phyloP scores from a whole-genome alignment of 2,329 filamentous ascomycete species.

The Thermochaetoides dissita region DNA sequence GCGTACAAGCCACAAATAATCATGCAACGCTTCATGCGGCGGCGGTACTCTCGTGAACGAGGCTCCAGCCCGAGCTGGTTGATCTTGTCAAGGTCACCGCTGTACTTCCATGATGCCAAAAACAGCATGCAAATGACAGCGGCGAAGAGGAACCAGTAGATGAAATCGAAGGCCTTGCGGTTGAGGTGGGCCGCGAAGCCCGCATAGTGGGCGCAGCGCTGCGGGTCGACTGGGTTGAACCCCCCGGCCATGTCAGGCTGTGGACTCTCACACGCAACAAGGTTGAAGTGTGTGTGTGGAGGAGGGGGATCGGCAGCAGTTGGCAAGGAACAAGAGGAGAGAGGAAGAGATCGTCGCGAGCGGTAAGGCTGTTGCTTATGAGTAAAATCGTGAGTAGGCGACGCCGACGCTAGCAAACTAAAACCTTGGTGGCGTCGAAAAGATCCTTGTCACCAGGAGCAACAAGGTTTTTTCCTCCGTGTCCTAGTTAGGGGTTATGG shows the following conservation, averaged over 20 bases:
- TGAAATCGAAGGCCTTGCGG: slow-evolving; percentile 22
- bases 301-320: background rate
- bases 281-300: background rate
- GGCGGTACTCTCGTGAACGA: slow-evolving; percentile 22
- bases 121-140: slow-evolving; percentile 25
- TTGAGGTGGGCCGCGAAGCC: slow-evolving; percentile 23
- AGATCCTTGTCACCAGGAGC: no score
- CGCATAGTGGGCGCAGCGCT: slow-evolving; percentile 26
- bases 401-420: no score
- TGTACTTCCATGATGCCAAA: slow-evolving; percentile 22
- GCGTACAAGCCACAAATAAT: slow-evolving; percentile 31
- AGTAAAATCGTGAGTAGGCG: no score
- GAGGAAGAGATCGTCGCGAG: no score
- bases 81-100: slow-evolving; percentile 21
- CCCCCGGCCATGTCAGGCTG: slow-evolving; percentile 21
- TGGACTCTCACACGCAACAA: background rate
- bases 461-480: no score
- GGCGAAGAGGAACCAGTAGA: slow-evolving; percentile 29
- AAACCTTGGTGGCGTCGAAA: no score
- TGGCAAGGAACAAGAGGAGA: background rate
- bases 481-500: no score
- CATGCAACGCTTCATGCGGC: slow-evolving; percentile 27
- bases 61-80: slow-evolving; percentile 5
- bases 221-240: slow-evolving; percentile 20
- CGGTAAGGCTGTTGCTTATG: no score